A percentile compares a stretch with the other conserved stretches of the same genome.
phyloP scores from a whole-genome alignment of 768 basidiomycete genomes.

The Termitomyces sp. region DNA sequence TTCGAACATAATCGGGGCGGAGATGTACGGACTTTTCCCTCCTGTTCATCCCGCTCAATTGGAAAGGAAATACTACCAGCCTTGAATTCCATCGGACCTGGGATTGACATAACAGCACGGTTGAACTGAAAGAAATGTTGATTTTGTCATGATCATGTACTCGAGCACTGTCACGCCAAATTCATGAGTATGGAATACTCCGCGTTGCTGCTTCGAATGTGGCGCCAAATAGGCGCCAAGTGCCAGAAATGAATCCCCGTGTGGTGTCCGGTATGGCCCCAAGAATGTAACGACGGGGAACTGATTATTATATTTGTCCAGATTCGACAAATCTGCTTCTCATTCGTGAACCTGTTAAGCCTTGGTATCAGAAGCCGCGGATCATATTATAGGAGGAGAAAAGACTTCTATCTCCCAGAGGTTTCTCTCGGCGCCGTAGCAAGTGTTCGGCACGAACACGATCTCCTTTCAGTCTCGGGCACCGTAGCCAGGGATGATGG shows the following conservation, averaged over 20 bases:
- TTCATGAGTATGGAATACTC: not conserved
- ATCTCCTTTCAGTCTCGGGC: not conserved
- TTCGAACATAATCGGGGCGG: not conserved
- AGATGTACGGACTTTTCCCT: not conserved
- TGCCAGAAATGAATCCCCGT: not conserved
- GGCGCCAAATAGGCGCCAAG: not conserved
- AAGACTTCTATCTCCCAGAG: not conserved
- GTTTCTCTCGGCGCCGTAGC: not conserved
- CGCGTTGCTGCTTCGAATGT: not conserved
- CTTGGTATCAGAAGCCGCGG: not conserved
- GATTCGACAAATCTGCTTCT: not conserved
- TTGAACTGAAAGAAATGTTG: not conserved
- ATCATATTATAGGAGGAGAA: not conserved
- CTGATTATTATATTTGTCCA: not conserved
- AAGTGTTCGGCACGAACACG: not conserved
- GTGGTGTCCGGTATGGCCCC: no score
- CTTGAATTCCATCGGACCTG: not conserved
- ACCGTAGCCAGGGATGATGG: not conserved
- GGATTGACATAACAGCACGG: not conserved
- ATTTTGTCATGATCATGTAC: not conserved
- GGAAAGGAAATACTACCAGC: no score
- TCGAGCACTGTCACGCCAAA: not conserved
- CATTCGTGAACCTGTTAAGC: not conserved
- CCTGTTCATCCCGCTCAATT: not conserved
- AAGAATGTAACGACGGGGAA: not conserved